Evolutionary conservation across 768 basidiomycete genomes (phyloP).

Genomic region (Podaxis mareebaensis): DNA sequence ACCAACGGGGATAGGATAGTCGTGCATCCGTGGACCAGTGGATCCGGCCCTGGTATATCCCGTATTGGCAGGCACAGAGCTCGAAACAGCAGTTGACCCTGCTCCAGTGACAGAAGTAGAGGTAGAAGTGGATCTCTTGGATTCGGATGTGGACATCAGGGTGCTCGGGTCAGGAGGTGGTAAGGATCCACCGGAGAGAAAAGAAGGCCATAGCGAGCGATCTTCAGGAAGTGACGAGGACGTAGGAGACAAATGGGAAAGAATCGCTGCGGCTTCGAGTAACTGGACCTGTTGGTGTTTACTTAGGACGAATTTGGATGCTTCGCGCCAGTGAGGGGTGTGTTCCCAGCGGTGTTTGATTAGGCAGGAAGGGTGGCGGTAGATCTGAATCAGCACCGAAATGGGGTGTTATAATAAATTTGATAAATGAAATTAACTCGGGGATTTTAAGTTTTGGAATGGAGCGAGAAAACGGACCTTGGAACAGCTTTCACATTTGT

Average conservation of each 20-base stretch:
- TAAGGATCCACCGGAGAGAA: constrained; percentile 69
- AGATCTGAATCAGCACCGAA: constrained; percentile 49
- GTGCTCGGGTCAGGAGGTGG: constrained; percentile 46
- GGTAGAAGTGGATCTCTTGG: constrained; percentile 17
- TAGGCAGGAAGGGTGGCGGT: constrained; percentile 90
- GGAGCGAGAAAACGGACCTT: constrained; percentile 56
- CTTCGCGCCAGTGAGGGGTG: constrained; percentile 94
- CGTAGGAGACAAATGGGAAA: constrained; percentile 78
- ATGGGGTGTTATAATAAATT: background rate
- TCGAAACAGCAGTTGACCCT: constrained; percentile 34
- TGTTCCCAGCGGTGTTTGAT: constrained; percentile 99
- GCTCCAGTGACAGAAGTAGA: background rate
- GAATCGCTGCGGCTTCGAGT: constrained; percentile 95
- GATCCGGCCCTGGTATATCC: constrained; percentile 30
- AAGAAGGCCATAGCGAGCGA: constrained; percentile 89
- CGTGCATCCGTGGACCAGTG: constrained; percentile 63
- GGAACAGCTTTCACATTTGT: constrained; percentile 91
- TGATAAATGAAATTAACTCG: background rate
- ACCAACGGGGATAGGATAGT: constrained; percentile 53
- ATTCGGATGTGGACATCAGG: constrained; percentile 25
- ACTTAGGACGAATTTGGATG: constrained; percentile 84
- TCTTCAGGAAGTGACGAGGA: constrained; percentile 86
- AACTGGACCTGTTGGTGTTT: constrained; percentile 98
- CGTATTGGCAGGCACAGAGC: constrained; percentile 50
- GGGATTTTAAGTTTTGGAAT: background rate